Conservation (phyloP, 2,329 filamentous ascomycete genomes). For the Scytalidium lignicola region DNA sequence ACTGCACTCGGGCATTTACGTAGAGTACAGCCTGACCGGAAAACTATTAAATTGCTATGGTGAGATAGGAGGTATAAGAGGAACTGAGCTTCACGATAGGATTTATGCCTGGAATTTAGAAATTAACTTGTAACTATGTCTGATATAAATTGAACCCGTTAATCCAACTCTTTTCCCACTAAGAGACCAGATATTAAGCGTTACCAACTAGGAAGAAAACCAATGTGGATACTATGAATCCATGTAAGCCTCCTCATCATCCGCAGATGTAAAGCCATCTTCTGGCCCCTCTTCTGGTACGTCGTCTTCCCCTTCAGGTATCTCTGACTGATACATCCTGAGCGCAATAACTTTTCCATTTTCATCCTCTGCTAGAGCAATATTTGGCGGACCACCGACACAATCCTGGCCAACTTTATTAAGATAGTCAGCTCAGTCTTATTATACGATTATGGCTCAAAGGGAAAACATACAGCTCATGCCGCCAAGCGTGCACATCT, state of each 20-base stretch:
- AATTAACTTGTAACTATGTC: too few species aligned
- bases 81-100: too few species aligned
- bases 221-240: too few species aligned
- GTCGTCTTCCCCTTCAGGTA: not conserved
- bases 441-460: not conserved
- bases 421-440: not conserved
- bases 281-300: not conserved
- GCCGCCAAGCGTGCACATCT: not conserved
- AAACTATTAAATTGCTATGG: too few species aligned
- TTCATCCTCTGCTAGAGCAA: not conserved
- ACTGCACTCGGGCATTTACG: too few species aligned
- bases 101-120: too few species aligned
- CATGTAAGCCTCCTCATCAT: not conserved
- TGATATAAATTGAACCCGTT: too few species aligned
- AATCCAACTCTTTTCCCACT: too few species aligned
- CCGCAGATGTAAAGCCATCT: not conserved
- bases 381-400: not conserved
- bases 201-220: too few species aligned
- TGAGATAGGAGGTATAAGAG: too few species aligned
- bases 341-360: slow-evolving; percentile 1
- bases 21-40: too few species aligned
- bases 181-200: too few species aligned
- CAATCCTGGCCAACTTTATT: not conserved
- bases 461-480: slow-evolving; percentile 1
- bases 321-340: slow-evolving; percentile 10